Conservation (phyloP, 345 rosid genomes). For the Schrenkiella parvula region DNA sequence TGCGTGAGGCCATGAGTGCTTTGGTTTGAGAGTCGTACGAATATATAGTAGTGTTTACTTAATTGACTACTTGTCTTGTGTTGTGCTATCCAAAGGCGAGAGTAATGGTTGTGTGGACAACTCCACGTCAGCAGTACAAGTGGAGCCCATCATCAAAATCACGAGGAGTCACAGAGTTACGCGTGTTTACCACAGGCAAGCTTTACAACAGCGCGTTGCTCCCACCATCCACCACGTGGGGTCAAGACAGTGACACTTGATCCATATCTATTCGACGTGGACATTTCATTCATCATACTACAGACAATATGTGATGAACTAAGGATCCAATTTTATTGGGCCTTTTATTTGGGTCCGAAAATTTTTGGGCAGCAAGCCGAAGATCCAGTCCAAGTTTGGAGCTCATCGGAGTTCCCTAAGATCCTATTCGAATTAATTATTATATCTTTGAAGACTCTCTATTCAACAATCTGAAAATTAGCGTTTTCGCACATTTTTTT, state of each 20-base stretch:
- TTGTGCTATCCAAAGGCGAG: neutral
- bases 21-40: neutral
- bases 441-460: neutral
- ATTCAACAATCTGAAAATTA: no score
- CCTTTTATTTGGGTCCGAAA: neutral
- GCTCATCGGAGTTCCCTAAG: neutral
- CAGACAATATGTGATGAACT: neutral
- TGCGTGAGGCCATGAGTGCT: neutral
- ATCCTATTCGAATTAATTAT: neutral
- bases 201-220: constrained; percentile 21
- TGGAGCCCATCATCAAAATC: neutral
- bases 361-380: neutral
- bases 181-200: constrained; percentile 23
- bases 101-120: neutral
- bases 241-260: neutral
- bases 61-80: neutral
- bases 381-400: neutral
- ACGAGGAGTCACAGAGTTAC: constrained; percentile 12
- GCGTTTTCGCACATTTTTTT: no score
- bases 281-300: neutral
- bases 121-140: constrained; percentile 10
- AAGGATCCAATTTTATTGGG: neutral
- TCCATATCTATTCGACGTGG: neutral
- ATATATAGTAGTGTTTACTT: neutral
- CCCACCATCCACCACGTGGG: constrained; percentile 24